Evolutionary conservation across 768 basidiomycete species (phyloP), one percentile per base, ranked within the genome.

Genomic region (Lyophyllum atratum): DNA sequence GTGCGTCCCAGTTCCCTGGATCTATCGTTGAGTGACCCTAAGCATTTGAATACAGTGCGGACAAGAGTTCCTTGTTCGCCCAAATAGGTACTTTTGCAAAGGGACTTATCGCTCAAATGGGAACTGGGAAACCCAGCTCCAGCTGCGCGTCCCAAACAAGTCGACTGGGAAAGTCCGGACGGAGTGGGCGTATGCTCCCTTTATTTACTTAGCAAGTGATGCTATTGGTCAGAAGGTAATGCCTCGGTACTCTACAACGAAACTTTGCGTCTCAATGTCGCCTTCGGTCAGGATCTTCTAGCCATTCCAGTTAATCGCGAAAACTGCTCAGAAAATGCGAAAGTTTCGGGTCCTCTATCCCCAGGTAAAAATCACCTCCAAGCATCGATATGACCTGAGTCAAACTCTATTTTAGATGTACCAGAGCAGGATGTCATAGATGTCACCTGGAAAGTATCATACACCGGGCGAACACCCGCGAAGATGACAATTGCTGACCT

Each of bases 161-260:
- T 54, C 44, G 9, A 59, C 59, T 1, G 60, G 56, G 17, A 58
- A 58, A 33, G 57, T 45, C 11, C 55, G 57, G n/a, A 65, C 54
- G 2, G 66, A 70, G 19, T 71, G 64, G 66, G 66, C 66, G 0
- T 76, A 76, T 57, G 71, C 67, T 1, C 74, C 74, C 0, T 74
- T 67, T 59, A 43, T 76, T 5, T 55, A 59, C 29, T 58, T 66
- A 11, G 59, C 65, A n/a, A 29, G 21, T 1, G 49, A 57, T n/a
- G 64, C 64, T n/a, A 45, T 60, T n/a, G 74, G 73, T 5, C 70
- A 69, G 10, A 52, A 67, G 60, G 74, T 70, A 9, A 4, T 25
- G 9, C 9, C n/a, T 31, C 2, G 3, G 34, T 11, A 25, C 24
- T 14, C 14, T 19, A 6, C 19, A 31, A 3, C 17, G 26, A 3